Evolutionary conservation across 805 yeast genomes (phyloP).

Genomic region (Yueomyces sinensis): DNA sequence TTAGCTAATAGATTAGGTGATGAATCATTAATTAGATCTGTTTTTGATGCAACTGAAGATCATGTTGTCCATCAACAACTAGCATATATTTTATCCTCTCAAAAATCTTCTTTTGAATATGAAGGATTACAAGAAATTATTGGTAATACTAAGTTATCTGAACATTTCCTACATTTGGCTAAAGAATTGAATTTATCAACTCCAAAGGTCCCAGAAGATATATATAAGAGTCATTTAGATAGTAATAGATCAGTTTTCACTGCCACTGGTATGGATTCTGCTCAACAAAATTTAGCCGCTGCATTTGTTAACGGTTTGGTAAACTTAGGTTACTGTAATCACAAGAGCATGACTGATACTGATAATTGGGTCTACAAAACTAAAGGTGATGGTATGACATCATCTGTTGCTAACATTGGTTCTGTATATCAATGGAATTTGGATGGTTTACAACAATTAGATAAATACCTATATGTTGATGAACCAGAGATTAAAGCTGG

Average conservation of each 20-base stretch:
- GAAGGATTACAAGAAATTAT: slow-evolving; percentile 74
- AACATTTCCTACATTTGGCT: slow-evolving; percentile 65
- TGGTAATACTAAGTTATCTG: slow-evolving; percentile 65
- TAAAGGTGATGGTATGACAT: slow-evolving; percentile 79
- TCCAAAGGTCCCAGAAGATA: slow-evolving; percentile 90
- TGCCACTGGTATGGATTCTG: slow-evolving; percentile 56
- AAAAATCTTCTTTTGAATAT: slow-evolving; percentile 66
- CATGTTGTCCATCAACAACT: slow-evolving; percentile 70
- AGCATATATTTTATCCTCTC: slow-evolving; percentile 79
- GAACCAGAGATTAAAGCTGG: slow-evolving; percentile 91
- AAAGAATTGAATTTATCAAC: slow-evolving; percentile 80
- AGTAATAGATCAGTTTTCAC: slow-evolving; percentile 45
- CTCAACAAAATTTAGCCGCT: slow-evolving; percentile 88
- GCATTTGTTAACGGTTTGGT: slow-evolving; percentile 88
- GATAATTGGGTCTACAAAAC: slow-evolving; percentile 88
- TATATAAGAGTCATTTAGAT: slow-evolving; percentile 84
- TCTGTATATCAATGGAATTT: slow-evolving; percentile 85
- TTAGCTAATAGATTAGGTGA: slow-evolving; percentile 84
- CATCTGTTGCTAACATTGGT: slow-evolving; percentile 88
- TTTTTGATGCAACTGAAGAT: slow-evolving; percentile 72
- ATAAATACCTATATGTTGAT: slow-evolving; percentile 73
- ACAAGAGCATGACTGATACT: slow-evolving; percentile 64
- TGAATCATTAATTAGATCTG: slow-evolving; percentile 60
- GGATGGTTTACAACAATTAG: slow-evolving; percentile 82
- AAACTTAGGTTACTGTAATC: slow-evolving; percentile 83